Evolutionary conservation across 208 protist species (phyloP), one percentile per base, ranked within the genome.

Genomic region (Borovskyia barvae): DNA sequence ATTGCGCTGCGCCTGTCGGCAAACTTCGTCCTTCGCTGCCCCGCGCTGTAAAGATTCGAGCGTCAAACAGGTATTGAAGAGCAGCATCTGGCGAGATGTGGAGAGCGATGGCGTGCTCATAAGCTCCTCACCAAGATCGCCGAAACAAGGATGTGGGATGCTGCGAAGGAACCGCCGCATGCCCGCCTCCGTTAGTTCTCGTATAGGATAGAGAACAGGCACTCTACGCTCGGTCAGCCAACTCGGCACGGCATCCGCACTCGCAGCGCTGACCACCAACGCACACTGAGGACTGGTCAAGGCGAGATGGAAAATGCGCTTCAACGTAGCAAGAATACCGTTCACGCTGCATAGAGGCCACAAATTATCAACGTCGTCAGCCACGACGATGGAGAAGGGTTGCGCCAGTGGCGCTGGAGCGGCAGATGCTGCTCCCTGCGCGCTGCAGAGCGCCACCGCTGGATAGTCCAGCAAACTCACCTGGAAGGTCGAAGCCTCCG

Each of bases 331-430:
- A 4, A 62, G 46, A 20, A 68, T 35, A 4, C 39, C 51, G 29
- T 81, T 72, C 15, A 80, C 53, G 26, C 39, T 25, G 41, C 72
- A 73, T 28, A 93, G 74, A 19, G 54, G 24, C 49, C 71, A 79
- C 19, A 88, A 56, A 8, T 77, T 46, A 14, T 75, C 69, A 15
- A 88, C 49, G 42, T 90, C 80, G 46, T 93, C 86, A 20, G 82
- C 53, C 6, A 93, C 51, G 2, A 93, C 28, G 24, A 90, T 65
- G 2, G 80, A 81, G 17, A 72, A 63, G 3, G 49, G 63, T 2
- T 53, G 47, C 2, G 72, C 42, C n/a, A 15, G 12, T 15, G 8
- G 19, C n/a, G 25, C 32, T 25, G 14, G 15, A 14, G 35, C n/a
- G 24, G 17, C 7, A 33, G 29, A 33, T 17, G 19, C 8, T 1